Evolutionary conservation across 2,329 filamentous ascomycete species (phyloP).

Genomic region (Biscogniauxia sp.): DNA sequence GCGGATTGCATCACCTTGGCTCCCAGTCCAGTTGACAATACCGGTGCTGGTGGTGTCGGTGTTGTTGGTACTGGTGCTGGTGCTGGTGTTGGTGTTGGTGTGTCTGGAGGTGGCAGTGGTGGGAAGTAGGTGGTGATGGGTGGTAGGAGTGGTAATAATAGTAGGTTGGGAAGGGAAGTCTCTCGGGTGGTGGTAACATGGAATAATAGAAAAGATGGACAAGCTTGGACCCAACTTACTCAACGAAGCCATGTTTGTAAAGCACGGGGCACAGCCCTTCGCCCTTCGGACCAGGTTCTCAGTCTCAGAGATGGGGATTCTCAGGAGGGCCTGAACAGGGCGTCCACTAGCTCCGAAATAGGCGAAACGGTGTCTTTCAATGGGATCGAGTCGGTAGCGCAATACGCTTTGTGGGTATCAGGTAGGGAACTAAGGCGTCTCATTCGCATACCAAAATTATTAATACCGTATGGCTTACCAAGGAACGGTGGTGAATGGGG

Average conservation of each 20-base stretch:
- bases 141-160: neutral
- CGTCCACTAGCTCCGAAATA: neutral
- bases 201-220: neutral
- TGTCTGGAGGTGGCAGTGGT: neutral
- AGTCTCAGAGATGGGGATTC: neutral
- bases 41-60: neutral
- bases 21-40: neutral
- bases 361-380: neutral
- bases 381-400: neutral
- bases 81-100: no score
- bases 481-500: neutral
- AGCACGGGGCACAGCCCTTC: neutral
- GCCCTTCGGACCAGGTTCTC: neutral
- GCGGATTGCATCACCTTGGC: neutral
- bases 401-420: neutral
- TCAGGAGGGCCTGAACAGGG: neutral
- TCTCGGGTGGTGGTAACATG: neutral
- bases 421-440: neutral
- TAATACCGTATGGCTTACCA: neutral
- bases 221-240: constrained; percentile 2
- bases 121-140: neutral
- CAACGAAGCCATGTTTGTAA: constrained; percentile 2
- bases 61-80: neutral
- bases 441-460: neutral
- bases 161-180: neutral